Conservation (phyloP, 352 stramenopile genomes). For the Phytophthora citricola region DNA sequence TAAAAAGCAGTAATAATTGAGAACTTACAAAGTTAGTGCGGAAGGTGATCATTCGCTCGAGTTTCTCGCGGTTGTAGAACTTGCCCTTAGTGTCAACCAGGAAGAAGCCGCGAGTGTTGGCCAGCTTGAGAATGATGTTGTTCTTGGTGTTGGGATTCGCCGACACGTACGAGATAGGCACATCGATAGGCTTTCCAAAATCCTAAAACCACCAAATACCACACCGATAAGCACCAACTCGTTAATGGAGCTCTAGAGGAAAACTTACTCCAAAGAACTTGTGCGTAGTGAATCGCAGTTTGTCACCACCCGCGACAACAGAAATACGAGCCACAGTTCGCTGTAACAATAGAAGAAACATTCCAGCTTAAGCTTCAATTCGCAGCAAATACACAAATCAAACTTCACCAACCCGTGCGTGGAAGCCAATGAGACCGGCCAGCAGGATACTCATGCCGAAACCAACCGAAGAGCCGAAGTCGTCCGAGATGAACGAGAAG, state of each 20-base stretch:
- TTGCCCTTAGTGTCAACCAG: conserved; percentile 81
- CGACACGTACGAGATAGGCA: conserved; percentile 72
- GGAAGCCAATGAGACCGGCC: conserved; percentile 82
- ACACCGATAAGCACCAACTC: conserved; percentile 7
- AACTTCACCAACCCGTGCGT: conserved; percentile 58
- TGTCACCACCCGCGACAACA: conserved; percentile 74
- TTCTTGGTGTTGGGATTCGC: conserved; percentile 85
- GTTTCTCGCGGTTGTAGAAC: conserved; percentile 89
- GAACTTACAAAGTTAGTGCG: conserved; percentile 76
- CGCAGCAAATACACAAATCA: neutral
- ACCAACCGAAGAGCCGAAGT: conserved; percentile 79
- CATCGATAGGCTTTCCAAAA: conserved; percentile 66
- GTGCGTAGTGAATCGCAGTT: conserved; percentile 87
- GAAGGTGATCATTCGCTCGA: conserved; percentile 90
- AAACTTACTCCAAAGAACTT: conserved; percentile 86
- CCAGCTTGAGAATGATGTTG: conserved; percentile 89
- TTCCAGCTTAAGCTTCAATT: conserved; percentile 1
- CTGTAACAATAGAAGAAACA: conserved; percentile 34
- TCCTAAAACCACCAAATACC: conserved; percentile 42
- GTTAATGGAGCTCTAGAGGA: neutral
- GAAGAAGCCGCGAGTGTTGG: conserved; percentile 75
- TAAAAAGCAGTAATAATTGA: neutral
- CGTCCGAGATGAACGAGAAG: conserved; percentile 83
- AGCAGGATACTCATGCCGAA: conserved; percentile 87
- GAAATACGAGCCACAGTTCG: conserved; percentile 82